Conservation (phyloP, 805 yeast genomes). For the Kodamaea sagamina region DNA sequence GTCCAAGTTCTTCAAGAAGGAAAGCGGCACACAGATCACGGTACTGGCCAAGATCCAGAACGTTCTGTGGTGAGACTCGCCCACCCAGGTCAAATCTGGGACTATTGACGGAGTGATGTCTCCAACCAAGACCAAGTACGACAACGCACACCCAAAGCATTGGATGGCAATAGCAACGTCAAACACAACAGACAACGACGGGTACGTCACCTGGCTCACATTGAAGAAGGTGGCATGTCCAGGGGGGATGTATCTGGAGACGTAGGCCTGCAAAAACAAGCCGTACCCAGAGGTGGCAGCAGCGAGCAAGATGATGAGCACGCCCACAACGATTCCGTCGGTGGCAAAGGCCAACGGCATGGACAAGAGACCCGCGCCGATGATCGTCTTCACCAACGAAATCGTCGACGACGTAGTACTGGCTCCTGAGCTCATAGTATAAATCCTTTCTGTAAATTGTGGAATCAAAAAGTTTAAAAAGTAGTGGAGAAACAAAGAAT, state of each 20-base stretch:
- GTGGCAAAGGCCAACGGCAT: conserved; percentile 67
- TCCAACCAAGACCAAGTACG: conserved; percentile 69
- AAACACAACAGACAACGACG: conserved; percentile 59
- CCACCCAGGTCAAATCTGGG: conserved; percentile 23
- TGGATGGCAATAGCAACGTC: conserved; percentile 70
- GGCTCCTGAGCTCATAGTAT: conserved; percentile 35
- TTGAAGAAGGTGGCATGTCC: conserved; percentile 74
- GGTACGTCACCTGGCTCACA: conserved; percentile 59
- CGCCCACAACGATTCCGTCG: conserved; percentile 49
- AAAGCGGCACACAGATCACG: conserved; percentile 55
- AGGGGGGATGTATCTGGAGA: conserved; percentile 49
- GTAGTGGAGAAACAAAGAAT: neutral
- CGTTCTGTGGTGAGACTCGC: conserved; percentile 37
- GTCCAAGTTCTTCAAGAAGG: conserved; percentile 73
- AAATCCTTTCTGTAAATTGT: neutral
- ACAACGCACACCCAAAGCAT: conserved; percentile 70
- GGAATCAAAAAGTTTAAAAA: neutral
- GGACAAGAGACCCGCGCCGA: conserved; percentile 70
- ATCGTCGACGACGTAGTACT: conserved; percentile 58
- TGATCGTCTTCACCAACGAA: conserved; percentile 56
- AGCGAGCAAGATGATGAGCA: conserved; percentile 55
- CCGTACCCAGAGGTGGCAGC: conserved; percentile 71
- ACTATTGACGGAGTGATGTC: conserved; percentile 67
- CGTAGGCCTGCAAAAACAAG: conserved; percentile 59
- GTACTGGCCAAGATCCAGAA: conserved; percentile 62